Evolutionary conservation across 495 filamentous ascomycete species (phyloP).

Genomic region (Oleoguttula mirabilis): DNA sequence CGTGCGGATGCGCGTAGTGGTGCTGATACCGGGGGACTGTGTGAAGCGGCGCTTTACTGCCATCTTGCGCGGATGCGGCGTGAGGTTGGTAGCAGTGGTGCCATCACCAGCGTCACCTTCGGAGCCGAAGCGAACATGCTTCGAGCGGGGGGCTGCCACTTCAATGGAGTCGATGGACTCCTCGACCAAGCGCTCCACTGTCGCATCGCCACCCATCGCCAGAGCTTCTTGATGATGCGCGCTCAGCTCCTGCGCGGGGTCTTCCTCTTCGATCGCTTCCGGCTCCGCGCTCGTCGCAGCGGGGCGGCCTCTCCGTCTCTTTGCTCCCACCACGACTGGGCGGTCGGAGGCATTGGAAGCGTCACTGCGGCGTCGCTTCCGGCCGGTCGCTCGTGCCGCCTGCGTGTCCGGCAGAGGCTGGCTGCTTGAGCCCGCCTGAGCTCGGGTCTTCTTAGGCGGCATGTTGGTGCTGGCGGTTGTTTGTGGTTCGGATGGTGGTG

Average conservation of each 20-base stretch:
- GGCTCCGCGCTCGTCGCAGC: constrained; percentile 3
- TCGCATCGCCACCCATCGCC: not conserved
- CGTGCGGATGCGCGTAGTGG: not conserved
- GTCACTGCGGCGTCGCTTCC: constrained; percentile 16
- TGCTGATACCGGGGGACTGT: constrained; percentile 4
- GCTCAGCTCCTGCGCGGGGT: constrained; percentile 3
- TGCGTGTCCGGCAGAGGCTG: constrained; percentile 9
- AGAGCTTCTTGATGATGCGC: not conserved
- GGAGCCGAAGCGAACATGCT: constrained; percentile 16
- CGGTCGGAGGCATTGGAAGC: constrained; percentile 9
- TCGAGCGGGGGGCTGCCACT: constrained; percentile 1
- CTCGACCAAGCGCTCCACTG: not conserved
- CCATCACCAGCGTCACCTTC: not conserved
- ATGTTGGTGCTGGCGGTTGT: no score
- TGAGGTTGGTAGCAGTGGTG: constrained; percentile 11
- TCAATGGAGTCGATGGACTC: constrained; percentile 8
- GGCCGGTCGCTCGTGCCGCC: constrained; percentile 1
- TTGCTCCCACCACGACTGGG: constrained; percentile 3
- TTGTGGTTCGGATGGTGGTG: no score
- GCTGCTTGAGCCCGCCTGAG: not conserved
- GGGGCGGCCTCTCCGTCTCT: constrained; percentile 2
- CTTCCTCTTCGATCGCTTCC: constrained; percentile 13
- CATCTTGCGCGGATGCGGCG: constrained; percentile 19
- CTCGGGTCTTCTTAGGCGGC: not conserved
- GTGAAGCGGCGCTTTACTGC: constrained; percentile 14